A percentile compares a stretch with the other conserved stretches of the same genome.
These are phyloP conservation scores for Hippophae tibetana DNA, from an alignment of 306 rosid species.

Conservation along the genomic window DNA sequence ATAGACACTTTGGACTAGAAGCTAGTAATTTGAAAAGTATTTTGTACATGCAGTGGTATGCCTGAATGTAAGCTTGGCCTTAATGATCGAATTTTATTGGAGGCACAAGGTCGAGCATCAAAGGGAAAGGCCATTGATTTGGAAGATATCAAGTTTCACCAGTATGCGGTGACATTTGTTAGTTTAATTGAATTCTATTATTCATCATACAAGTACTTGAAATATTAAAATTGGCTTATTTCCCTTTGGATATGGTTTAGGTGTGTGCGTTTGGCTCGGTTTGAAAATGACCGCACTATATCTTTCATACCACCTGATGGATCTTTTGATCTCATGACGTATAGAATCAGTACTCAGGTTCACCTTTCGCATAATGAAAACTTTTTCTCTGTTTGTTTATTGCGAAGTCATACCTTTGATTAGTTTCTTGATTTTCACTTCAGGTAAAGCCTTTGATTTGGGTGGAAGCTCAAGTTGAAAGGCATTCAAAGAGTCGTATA, in stretches of 20 bases:
- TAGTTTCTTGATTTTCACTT: conserved; percentile 5
- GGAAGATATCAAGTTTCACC: conserved; percentile 99
- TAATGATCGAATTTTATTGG: conserved; percentile 84
- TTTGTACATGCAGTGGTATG: conserved; percentile 75
- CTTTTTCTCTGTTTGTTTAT: conserved; percentile 1
- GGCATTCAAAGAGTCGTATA: conserved; percentile 89
- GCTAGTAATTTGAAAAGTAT: not conserved
- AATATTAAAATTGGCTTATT: conserved; percentile 1
- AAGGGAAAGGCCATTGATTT: conserved; percentile 96
- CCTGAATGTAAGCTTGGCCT: conserved; percentile 98
- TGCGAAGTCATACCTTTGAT: not conserved
- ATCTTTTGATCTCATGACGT: conserved; percentile 96
- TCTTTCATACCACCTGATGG: conserved; percentile 99
- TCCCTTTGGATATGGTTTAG: conserved; percentile 31
- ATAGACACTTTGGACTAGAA: too few species aligned
- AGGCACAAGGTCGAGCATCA: conserved; percentile 93
- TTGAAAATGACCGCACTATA: conserved; percentile 97
- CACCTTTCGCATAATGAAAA: conserved; percentile 2
- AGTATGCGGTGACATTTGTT: conserved; percentile 53
- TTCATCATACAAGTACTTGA: not conserved
- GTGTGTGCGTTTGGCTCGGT: conserved; percentile 99
- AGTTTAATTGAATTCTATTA: conserved; percentile 12
- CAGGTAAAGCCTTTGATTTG: conserved; percentile 92
- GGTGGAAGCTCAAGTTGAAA: conserved; percentile 97
- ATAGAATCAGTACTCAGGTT: conserved; percentile 96